phyloP scores from a whole-genome alignment of 768 basidiomycete genomes.

The Filobasidium wieringae region DNA sequence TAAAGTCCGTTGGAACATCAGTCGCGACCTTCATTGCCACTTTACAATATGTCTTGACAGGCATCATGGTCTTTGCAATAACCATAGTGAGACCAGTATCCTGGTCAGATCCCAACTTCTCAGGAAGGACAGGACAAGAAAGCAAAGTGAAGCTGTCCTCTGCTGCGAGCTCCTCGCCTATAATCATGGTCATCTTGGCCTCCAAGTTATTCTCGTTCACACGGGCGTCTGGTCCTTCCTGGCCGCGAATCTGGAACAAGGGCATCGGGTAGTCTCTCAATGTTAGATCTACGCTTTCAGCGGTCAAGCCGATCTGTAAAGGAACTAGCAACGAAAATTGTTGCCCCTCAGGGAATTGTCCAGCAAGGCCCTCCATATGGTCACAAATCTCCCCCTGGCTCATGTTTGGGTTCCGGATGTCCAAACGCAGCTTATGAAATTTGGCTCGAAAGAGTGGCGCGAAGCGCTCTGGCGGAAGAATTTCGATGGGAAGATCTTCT shows the following conservation, averaged over 20 bases:
- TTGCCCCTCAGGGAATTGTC: conserved; percentile 58
- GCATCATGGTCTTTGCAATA: conserved; percentile 86
- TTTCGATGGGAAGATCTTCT: conserved; percentile 36
- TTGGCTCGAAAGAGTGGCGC: conserved; percentile 63
- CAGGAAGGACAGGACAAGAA: conserved; percentile 53
- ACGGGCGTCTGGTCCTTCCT: conserved; percentile 28
- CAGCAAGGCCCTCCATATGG: conserved; percentile 52
- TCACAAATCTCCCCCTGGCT: conserved; percentile 40
- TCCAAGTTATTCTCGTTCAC: conserved; percentile 45
- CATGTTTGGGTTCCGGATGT: conserved; percentile 53
- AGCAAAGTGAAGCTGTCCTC: conserved; percentile 60
- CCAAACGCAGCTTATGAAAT: conserved; percentile 51
- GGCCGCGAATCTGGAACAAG: conserved; percentile 55
- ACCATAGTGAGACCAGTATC: conserved; percentile 49
- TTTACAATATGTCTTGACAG: conserved; percentile 79
- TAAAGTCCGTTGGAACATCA: conserved; percentile 55
- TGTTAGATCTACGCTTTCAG: conserved; percentile 51
- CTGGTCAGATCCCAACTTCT: conserved; percentile 47
- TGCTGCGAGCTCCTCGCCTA: conserved; percentile 75
- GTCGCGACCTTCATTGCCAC: conserved; percentile 60
- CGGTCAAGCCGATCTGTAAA: conserved; percentile 59
- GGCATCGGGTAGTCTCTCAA: conserved; percentile 85
- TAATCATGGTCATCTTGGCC: conserved; percentile 60
- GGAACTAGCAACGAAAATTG: conserved; percentile 71
- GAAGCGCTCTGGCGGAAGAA: conserved; percentile 34